A percentile compares a stretch with the other conserved stretches of the same genome.
phyloP scores from a whole-genome alignment of 208 protist genomes.

The Lotmaria passim region DNA sequence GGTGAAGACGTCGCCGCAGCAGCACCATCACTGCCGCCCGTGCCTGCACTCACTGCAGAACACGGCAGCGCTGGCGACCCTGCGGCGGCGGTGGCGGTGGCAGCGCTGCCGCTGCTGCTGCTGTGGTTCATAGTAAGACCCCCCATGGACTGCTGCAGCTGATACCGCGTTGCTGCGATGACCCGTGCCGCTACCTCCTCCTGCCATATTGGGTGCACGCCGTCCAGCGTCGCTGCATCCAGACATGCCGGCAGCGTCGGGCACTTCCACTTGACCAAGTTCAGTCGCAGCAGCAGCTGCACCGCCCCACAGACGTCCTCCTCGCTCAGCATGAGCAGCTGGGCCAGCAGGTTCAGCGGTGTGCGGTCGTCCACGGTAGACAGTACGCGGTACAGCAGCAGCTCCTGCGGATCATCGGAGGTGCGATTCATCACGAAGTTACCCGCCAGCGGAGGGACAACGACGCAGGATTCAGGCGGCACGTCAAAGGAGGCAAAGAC shows the following conservation, averaged over 20 bases:
- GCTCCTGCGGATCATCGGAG: slow-evolving; percentile 94
- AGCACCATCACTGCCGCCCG: background rate
- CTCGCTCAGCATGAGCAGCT: slow-evolving; percentile 91
- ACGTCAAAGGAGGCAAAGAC: slow-evolving; percentile 92
- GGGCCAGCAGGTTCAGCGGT: slow-evolving; percentile 86
- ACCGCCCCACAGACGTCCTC: slow-evolving; percentile 92
- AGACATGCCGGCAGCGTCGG: slow-evolving; percentile 45
- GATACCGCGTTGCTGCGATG: slow-evolving; percentile 26
- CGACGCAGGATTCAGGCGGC: slow-evolving; percentile 83
- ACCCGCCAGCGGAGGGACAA: slow-evolving; percentile 91
- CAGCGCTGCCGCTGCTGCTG: background rate
- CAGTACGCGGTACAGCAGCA: slow-evolving; percentile 96
- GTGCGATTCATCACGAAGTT: slow-evolving; percentile 99
- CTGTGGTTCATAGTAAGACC: slow-evolving; percentile 1
- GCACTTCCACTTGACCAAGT: slow-evolving; percentile 77
- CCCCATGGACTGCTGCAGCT: slow-evolving; percentile 30
- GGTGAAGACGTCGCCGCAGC: background rate
- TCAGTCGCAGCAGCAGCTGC: slow-evolving; percentile 91
- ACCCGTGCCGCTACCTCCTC: slow-evolving; percentile 37
- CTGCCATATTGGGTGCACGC: slow-evolving; percentile 68
- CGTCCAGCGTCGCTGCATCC: slow-evolving; percentile 21
- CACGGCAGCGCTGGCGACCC: too few relatives aligned
- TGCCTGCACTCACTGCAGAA: too few relatives aligned
- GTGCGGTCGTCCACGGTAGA: slow-evolving; percentile 96
- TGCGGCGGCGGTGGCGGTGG: background rate